phyloP scores from a whole-genome alignment of 352 stramenopile genomes.

The Peronospora farinosa region DNA sequence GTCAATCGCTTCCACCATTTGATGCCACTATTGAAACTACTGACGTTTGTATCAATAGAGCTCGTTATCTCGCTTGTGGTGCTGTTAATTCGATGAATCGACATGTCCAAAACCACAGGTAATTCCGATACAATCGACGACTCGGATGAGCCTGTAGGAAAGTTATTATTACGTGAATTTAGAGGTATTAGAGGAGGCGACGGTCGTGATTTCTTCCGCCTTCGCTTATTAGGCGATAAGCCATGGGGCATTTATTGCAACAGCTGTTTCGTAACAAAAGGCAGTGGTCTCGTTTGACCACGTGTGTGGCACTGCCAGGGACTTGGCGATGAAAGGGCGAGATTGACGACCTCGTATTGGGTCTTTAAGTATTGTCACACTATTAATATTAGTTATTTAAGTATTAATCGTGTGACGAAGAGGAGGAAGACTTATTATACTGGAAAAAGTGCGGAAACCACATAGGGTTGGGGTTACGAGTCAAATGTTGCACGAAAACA shows the following conservation, averaged over 20 bases:
- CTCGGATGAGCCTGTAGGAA: slow-evolving; percentile 21
- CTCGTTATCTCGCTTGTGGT: slow-evolving; percentile 24
- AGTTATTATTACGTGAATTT: slow-evolving; percentile 16
- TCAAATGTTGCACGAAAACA: no score
- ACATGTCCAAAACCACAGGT: slow-evolving; percentile 13
- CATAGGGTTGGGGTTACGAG: no score
- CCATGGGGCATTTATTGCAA: slow-evolving; percentile 16
- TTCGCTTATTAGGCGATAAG: slow-evolving; percentile 7
- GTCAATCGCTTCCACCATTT: slow-evolving; percentile 39
- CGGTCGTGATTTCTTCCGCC: slow-evolving; percentile 10
- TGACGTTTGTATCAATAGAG: slow-evolving; percentile 10
- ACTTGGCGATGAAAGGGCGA: no score
- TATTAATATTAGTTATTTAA: no score
- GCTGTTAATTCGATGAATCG: slow-evolving; percentile 20
- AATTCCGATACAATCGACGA: slow-evolving; percentile 24
- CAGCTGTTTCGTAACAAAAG: no score
- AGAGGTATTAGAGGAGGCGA: slow-evolving; percentile 3
- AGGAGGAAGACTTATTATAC: no score
- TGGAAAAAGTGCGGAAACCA: no score
- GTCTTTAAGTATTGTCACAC: no score
- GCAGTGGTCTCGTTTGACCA: no score
- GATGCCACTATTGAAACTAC: slow-evolving; percentile 13
- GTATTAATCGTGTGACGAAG: no score
- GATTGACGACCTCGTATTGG: no score
- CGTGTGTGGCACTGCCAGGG: no score